Percentiles rank a stretch among this genome's conserved stretches.
Evolutionary conservation across 2,329 filamentous ascomycete species (phyloP).

Genomic region (Neonectria faginata): DNA sequence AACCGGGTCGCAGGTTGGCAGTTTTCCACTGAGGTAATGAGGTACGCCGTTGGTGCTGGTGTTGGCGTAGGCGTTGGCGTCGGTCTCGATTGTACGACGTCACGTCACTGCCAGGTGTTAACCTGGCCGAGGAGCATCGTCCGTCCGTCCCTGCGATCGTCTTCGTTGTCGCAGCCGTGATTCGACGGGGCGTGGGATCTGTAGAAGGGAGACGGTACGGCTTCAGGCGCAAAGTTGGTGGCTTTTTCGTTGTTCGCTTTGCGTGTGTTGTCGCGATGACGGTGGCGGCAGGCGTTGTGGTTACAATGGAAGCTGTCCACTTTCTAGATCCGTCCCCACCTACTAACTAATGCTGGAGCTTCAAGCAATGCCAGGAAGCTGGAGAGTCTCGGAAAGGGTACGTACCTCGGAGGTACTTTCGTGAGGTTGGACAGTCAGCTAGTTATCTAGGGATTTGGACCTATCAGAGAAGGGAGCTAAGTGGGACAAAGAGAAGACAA

Average conservation of each 20-base stretch:
- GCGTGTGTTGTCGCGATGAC: slow-evolving; percentile 14
- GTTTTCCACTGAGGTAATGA: background rate
- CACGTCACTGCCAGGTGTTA: slow-evolving; percentile 21
- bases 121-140: slow-evolving; percentile 13
- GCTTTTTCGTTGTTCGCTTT: slow-evolving; percentile 16
- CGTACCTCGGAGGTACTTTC: slow-evolving; percentile 17
- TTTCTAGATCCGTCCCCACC: slow-evolving; percentile 35
- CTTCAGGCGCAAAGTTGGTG: background rate
- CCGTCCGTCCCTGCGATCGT: background rate
- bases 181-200: background rate
- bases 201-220: background rate
- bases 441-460: slow-evolving; percentile 7
- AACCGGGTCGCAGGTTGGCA: background rate
- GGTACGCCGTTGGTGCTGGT: background rate
- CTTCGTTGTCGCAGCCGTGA: background rate
- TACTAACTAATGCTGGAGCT: slow-evolving; percentile 21
- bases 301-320: slow-evolving; percentile 41
- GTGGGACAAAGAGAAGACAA: slow-evolving; percentile 15
- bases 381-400: slow-evolving; percentile 7
- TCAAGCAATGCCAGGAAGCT: background rate
- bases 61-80: background rate
- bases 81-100: slow-evolving; percentile 16
- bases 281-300: slow-evolving; percentile 34
- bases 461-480: slow-evolving; percentile 5
- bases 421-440: background rate